Base-by-base conservation (phyloP, 1,284 basidiomycete species). In the Coniferiporia sulphurascens region DNA sequence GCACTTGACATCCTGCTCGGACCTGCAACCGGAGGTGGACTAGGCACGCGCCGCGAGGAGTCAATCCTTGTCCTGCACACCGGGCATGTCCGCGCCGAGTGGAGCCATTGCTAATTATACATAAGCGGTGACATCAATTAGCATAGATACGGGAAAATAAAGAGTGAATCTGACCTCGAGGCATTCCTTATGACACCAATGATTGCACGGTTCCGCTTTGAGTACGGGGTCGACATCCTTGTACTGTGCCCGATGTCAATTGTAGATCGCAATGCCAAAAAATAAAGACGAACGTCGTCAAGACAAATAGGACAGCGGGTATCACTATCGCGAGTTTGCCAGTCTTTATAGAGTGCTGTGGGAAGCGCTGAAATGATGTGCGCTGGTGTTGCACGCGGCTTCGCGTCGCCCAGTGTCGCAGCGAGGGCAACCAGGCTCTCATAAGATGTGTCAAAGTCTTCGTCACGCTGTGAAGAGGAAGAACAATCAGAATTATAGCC, bases 121-220 rank as follows among this genome's bases (percentile, higher is more conserved):
- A 4, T 12, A 34, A 3, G 5, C 21, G 48, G 27, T 5, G 5
- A 27, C 27, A 27, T 27, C 27, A 43, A 34, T 60, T 8, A 56
- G 51, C 9, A 56, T 19, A 35, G 17, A 17, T 12, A 22, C 15
- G 21, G 35, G 35, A 13, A 57, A 34, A 27, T 6, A 4, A 48
- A 43, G 32, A 38, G 12, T n/a, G 36, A 46, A 21, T 69, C 79
- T n/a, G 58, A 87, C 87, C 74, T 85, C 77, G 17, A 91, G 71
- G 73, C 89, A 91, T 22, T 76, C 76, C 66, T 83, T 82, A 69
- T 91, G 88, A 62, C 90, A 72, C 88, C 88, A 91, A 69, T 91
- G 88, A 1, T 80, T 72, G 63, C 88, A 91, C 52, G 82, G 82
- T n/a, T 78, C 73, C 1, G 89, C 74, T 63, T 84, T 87, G 49